Evolutionary conservation across 345 rosid genomes (phyloP), one percentile per base, ranked within the genome.

Genomic region (Arabis alpina): DNA sequence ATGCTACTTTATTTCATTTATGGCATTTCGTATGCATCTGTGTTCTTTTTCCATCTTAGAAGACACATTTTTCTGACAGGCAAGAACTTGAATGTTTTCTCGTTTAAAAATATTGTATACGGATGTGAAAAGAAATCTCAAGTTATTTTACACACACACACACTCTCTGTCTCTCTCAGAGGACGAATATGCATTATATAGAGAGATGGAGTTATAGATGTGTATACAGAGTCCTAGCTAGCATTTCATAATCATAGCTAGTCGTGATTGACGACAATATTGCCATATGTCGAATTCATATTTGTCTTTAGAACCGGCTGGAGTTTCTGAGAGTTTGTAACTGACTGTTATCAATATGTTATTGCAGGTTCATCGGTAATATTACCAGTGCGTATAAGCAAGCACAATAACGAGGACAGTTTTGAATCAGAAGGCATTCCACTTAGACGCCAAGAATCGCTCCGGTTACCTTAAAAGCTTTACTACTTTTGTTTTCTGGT

Each of bases 341-440:
- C 60, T 73, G 72, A 64, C 36, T 56, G 13, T 66, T 45, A 41
- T 62, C 2, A 6, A 41, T 58, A 37, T n/a, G n/a, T 23, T 45
- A 41, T 56, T 62, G 40, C 78, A 86, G 93, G 91, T 70, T 82
- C 87, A 49, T 76, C 83, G 12, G 61, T 70, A 56, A 76, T 70
- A 63, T 62, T 63, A 47, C 81, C 85, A 8, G 23, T 72, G 42
- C 79, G 80, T 24, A 52, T 81, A 19, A 56, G 79, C 47, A 87
- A 80, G 82, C 87, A 73, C 41, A n/a, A 43, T 5, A 81, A 76
- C 34, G 91, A 83, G 15, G 83, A 75, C 47, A 58, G 43, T 13
- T 70, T 58, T 59, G 84, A 81, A 43, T 63, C 56, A 3, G 91
- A 87, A 77, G 86, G 83, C 68, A 76, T 85, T 68, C 93, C 93